These are phyloP conservation scores for Parathielavia appendiculata DNA, from an alignment of 495 filamentous ascomycete genomes.

Conservation along the genomic window DNA sequence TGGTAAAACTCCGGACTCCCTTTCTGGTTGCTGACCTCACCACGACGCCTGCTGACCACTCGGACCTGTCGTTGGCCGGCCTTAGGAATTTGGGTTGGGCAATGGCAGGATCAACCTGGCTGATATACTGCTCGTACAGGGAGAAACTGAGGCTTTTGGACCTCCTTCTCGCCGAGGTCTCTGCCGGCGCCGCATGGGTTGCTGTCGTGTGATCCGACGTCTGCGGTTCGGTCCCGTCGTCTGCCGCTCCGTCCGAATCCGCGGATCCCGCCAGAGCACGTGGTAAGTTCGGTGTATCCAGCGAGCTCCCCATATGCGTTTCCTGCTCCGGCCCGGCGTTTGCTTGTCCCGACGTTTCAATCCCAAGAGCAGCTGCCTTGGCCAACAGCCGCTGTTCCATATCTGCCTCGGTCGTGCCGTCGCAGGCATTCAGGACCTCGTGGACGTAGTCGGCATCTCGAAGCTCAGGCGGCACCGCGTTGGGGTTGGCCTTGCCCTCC, in stretches of 20 bases:
- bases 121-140: constrained; percentile 50
- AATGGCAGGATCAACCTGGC: constrained; percentile 37
- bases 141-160: constrained; percentile 44
- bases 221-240: constrained; percentile 14
- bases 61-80: constrained; percentile 18
- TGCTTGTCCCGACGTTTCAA: constrained; percentile 22
- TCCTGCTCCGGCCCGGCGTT: not conserved
- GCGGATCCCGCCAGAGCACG: constrained; percentile 23
- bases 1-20: constrained; percentile 40
- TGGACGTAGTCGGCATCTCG: constrained; percentile 38
- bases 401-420: constrained; percentile 36
- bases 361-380: constrained; percentile 41
- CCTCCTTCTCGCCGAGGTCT: constrained; percentile 29
- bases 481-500: constrained; percentile 8
- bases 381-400: constrained; percentile 34
- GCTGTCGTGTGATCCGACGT: constrained; percentile 20
- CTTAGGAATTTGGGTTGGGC: constrained; percentile 35
- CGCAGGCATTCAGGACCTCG: constrained; percentile 41
- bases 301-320: not conserved
- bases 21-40: constrained; percentile 36
- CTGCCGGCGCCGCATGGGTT: constrained; percentile 22
- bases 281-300: constrained; percentile 31
- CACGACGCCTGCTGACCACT: constrained; percentile 28
- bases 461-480: constrained; percentile 32
- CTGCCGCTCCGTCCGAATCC: constrained; percentile 18